Conservation (phyloP, 192 early-diverging fungal species). For the Entomortierella parvispora region DNA sequence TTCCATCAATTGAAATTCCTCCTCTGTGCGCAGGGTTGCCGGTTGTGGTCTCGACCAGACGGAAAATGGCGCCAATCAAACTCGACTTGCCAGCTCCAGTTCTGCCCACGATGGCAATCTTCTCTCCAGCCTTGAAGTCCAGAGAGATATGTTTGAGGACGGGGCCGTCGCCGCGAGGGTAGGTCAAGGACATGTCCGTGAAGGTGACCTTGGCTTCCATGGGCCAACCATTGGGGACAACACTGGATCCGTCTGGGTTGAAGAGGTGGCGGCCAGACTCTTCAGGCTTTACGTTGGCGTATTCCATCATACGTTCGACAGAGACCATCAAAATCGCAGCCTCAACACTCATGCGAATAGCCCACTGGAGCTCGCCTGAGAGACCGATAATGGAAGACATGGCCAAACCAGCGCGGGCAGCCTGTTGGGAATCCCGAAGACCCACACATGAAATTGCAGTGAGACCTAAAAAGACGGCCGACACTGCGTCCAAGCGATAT, state of each 20-base stretch:
- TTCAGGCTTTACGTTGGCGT: slow-evolving; percentile 39
- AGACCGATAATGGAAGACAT: slow-evolving; percentile 61
- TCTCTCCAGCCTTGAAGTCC: slow-evolving; percentile 58
- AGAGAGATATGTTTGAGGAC: slow-evolving; percentile 70
- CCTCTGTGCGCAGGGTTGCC: slow-evolving; percentile 33
- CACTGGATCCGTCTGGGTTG: slow-evolving; percentile 11
- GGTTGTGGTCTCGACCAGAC: slow-evolving; percentile 67
- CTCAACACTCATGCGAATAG: slow-evolving; percentile 58
- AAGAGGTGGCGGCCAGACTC: slow-evolving; percentile 41
- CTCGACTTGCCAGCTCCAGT: slow-evolving; percentile 50
- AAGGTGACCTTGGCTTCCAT: slow-evolving; percentile 63
- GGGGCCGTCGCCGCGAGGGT: slow-evolving; percentile 53
- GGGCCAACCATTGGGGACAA: slow-evolving; percentile 66
- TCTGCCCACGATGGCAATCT: slow-evolving; percentile 25
- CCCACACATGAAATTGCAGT: slow-evolving; percentile 54
- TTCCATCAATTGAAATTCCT: slow-evolving; percentile 72
- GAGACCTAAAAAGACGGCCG: slow-evolving; percentile 48
- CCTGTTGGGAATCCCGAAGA: slow-evolving; percentile 26
- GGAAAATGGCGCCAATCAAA: slow-evolving; percentile 73
- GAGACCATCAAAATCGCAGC: slow-evolving; percentile 37
- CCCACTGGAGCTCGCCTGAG: slow-evolving; percentile 48
- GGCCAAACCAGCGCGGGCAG: slow-evolving; percentile 59
- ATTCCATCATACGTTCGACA: slow-evolving; percentile 66
- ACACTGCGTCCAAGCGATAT: slow-evolving; percentile 56
- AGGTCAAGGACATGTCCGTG: slow-evolving; percentile 61